These are phyloP conservation scores for Dioscorea dumetorum DNA, from an alignment of 106 monocot species.

Conservation along the genomic window DNA sequence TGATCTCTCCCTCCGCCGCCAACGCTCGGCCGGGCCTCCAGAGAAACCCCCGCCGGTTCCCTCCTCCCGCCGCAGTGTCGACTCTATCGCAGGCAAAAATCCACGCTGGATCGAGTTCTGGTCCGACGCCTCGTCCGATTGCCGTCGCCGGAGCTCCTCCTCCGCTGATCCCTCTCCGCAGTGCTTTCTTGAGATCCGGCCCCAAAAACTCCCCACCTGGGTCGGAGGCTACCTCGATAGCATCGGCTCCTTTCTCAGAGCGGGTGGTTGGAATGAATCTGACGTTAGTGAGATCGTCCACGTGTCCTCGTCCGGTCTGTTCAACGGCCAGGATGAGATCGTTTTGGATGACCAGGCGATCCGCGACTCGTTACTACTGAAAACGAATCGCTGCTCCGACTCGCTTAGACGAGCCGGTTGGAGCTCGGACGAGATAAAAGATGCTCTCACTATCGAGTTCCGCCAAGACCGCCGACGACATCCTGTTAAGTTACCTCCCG, in stretches of 20 bases:
- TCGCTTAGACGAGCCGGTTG: slow-evolving; percentile 38
- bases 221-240: slow-evolving; percentile 24
- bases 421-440: slow-evolving; percentile 43
- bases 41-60: not conserved
- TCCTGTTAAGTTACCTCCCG: slow-evolving; percentile 18
- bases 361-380: slow-evolving; percentile 28
- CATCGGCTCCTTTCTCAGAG: slow-evolving; percentile 19
- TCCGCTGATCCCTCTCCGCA: slow-evolving; percentile 11
- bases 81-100: slow-evolving; percentile 10
- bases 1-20: slow-evolving; percentile 1
- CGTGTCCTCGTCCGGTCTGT: not conserved
- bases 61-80: slow-evolving; percentile 15
- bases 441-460: slow-evolving; percentile 20
- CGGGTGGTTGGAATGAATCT: slow-evolving; percentile 32
- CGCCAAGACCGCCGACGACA: slow-evolving; percentile 4
- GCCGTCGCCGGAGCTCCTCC: slow-evolving; percentile 19
- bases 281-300: slow-evolving; percentile 52
- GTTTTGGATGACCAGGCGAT: slow-evolving; percentile 16
- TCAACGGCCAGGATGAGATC: not conserved
- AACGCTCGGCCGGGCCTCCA: slow-evolving; percentile 2
- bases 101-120: slow-evolving; percentile 64
- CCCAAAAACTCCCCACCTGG: slow-evolving; percentile 25
- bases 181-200: slow-evolving; percentile 20
- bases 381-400: slow-evolving; percentile 32
- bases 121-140: slow-evolving; percentile 29